Conservation (phyloP, 768 basidiomycete genomes). For the Gelatoporia subvermispora region DNA sequence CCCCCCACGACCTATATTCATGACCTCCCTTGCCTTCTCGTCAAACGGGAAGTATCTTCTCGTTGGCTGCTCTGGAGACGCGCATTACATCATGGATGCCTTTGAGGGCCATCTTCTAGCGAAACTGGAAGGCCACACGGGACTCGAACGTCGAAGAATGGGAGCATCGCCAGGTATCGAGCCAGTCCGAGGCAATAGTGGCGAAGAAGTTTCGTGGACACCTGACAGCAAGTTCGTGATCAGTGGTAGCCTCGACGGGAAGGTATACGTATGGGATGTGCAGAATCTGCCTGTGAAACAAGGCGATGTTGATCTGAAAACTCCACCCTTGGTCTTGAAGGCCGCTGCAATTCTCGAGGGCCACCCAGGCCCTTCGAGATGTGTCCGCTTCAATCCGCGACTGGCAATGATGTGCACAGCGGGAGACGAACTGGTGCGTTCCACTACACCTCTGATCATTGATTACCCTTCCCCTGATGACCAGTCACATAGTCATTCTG, state of each 20-base stretch:
- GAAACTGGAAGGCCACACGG: constrained; percentile 80
- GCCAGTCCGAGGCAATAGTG: constrained; percentile 75
- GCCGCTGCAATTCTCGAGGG: constrained; percentile 60
- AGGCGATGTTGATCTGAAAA: constrained; percentile 52
- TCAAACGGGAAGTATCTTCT: constrained; percentile 87
- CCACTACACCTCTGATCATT: no score
- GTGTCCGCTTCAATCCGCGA: constrained; percentile 87
- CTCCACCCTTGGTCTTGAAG: constrained; percentile 45
- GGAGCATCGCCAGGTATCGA: constrained; percentile 54
- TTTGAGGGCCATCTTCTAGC: constrained; percentile 81
- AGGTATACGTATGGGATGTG: constrained; percentile 84
- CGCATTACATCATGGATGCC: constrained; percentile 91
- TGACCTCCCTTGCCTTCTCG: constrained; percentile 90
- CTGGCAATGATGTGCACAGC: constrained; percentile 80
- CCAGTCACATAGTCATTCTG: constrained; percentile 46
- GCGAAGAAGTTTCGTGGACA: constrained; percentile 93
- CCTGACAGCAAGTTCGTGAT: constrained; percentile 90
- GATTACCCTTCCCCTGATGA: no score
- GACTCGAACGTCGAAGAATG: constrained; percentile 48
- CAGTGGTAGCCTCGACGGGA: constrained; percentile 82
- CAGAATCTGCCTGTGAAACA: constrained; percentile 50
- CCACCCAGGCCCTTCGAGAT: constrained; percentile 79
- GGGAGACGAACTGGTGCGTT: constrained; percentile 25
- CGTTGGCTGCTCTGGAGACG: constrained; percentile 87
- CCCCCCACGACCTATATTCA: constrained; percentile 83